phyloP scores from a whole-genome alignment of 106 monocot genomes.

The Gastrodia elata region DNA sequence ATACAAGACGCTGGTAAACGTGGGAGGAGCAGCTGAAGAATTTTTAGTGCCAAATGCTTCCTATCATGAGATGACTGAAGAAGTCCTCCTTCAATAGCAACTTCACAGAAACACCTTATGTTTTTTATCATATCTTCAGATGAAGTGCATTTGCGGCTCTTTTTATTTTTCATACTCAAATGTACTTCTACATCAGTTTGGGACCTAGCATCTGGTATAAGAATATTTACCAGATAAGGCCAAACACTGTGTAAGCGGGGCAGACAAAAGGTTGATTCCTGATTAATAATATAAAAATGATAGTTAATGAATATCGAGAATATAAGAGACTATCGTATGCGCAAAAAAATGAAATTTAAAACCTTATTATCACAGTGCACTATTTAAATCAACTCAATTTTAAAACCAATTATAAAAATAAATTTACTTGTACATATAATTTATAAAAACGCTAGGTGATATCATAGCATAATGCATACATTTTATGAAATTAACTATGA shows the following conservation, averaged over 20 bases:
- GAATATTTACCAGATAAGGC: conserved; percentile 52
- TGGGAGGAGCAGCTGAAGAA: conserved; percentile 67
- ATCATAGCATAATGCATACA: too few species aligned
- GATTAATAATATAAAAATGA: not conserved
- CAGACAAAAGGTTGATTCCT: conserved; percentile 89
- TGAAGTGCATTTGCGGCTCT: conserved; percentile 39
- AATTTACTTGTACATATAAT: too few species aligned
- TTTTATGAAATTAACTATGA: too few species aligned
- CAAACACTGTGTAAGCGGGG: conserved; percentile 88
- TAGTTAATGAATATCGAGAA: too few species aligned
- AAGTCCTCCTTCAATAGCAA: conserved; percentile 77
- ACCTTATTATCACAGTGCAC: not conserved
- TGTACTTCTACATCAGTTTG: conserved; percentile 20
- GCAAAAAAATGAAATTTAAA: not conserved
- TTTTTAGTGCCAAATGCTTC: conserved; percentile 73
- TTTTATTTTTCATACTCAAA: conserved; percentile 69
- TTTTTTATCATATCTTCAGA: conserved; percentile 49
- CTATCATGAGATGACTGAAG: conserved; percentile 91
- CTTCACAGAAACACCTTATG: conserved; percentile 54
- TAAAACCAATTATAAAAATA: too few species aligned
- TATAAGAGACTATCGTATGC: not conserved
- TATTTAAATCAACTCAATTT: too few species aligned
- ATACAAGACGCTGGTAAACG: conserved; percentile 49
- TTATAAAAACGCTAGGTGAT: too few species aligned
- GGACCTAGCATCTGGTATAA: conserved; percentile 28